phyloP scores from a whole-genome alignment of 306 rosid genomes.

The Acacia melanoxylon region DNA sequence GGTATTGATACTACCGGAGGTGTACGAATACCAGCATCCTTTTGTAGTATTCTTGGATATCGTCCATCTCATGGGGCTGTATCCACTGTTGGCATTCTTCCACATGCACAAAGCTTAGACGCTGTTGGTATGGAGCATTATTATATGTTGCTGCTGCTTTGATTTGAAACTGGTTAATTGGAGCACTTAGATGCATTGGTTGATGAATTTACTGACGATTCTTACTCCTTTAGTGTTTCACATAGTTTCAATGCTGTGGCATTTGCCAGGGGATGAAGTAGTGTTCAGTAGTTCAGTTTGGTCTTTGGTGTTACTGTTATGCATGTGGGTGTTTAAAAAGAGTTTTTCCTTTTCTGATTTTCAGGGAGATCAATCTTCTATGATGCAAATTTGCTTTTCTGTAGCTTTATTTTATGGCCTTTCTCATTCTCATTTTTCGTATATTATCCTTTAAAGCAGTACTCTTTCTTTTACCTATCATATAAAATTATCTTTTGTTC shows the following conservation, averaged over 20 bases:
- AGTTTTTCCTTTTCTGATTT: background rate
- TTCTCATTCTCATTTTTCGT: background rate
- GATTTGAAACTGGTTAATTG: background rate
- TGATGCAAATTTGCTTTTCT: background rate
- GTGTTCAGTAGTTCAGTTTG: background rate
- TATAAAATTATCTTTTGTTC: too few species aligned
- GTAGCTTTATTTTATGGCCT: background rate
- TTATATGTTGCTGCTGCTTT: slow-evolving; percentile 3
- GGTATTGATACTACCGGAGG: slow-evolving; percentile 88
- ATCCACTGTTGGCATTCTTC: slow-evolving; percentile 64
- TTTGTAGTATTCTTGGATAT: slow-evolving; percentile 77
- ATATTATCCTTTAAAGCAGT: background rate
- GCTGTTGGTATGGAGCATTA: slow-evolving; percentile 64
- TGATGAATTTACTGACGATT: background rate
- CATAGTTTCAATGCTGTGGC: background rate
- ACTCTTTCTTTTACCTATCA: background rate
- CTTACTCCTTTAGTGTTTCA: background rate
- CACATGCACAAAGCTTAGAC: slow-evolving; percentile 80
- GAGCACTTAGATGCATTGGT: background rate
- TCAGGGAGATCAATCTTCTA: background rate
- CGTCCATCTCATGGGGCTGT: slow-evolving; percentile 83
- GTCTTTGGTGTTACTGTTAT: background rate
- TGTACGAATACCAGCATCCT: slow-evolving; percentile 79
- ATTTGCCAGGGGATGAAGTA: background rate
- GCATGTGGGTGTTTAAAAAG: background rate